Percentiles rank a stretch among this genome's conserved stretches.
Conservation (phyloP, 495 filamentous ascomycete species). For the Talaromyces stipitatus region DNA sequence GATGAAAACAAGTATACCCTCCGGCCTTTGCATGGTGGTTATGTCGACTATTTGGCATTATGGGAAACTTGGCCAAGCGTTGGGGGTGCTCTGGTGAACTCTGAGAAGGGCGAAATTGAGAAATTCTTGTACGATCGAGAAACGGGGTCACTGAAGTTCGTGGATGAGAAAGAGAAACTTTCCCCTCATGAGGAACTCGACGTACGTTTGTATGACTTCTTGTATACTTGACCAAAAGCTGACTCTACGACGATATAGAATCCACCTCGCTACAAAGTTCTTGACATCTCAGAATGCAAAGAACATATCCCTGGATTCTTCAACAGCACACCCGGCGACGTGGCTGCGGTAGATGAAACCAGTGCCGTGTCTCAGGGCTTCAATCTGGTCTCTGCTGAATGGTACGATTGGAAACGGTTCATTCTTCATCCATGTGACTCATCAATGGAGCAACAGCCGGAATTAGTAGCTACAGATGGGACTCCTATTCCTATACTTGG, state of each 20-base stretch:
- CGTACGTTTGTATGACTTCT: background rate
- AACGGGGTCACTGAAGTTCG: background rate
- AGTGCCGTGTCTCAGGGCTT: background rate
- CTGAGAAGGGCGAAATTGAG: background rate
- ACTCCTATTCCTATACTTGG: background rate
- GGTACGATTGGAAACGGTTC: slow-evolving; percentile 1
- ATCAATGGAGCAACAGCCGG: background rate
- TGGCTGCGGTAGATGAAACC: background rate
- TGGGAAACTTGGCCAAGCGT: background rate
- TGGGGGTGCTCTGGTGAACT: background rate
- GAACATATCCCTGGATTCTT: background rate
- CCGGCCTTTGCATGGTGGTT: background rate
- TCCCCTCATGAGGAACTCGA: background rate
- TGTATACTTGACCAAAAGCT: background rate
- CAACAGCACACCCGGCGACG: background rate
- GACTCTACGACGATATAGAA: background rate
- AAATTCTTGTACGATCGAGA: background rate
- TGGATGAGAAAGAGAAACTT: background rate
- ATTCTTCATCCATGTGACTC: background rate
- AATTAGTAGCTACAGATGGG: background rate
- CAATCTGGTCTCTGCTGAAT: background rate
- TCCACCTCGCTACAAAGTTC: background rate
- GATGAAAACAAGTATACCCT: background rate
- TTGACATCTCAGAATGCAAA: background rate
- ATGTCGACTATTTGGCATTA: background rate